Evolutionary conservation across 148 eudicot genomes (phyloP).

Genomic region (Fagopyrum homotropicum): DNA sequence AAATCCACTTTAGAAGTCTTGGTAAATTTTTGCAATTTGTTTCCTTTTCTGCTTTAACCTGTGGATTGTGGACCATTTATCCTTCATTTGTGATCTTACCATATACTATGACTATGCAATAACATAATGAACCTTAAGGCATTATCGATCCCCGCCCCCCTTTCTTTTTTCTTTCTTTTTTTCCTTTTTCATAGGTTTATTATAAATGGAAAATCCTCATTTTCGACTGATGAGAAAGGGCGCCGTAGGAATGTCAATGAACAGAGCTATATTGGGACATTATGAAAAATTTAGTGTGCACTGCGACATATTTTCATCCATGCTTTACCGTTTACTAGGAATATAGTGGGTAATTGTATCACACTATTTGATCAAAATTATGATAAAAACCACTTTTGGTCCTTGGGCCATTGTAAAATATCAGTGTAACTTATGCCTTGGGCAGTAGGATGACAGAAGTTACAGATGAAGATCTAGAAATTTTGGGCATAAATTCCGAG

Average conservation of each 20-base stretch:
- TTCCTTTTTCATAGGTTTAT: not conserved
- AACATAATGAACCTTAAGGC: not conserved
- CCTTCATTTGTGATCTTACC: not conserved
- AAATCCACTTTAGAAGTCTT: not conserved
- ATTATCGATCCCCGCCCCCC: not conserved
- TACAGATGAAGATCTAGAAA: no score
- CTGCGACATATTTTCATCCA: not conserved
- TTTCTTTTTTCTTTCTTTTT: no score
- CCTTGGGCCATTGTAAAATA: not conserved
- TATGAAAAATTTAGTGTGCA: not conserved
- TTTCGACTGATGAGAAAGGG: conserved; percentile 1
- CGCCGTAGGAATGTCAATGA: not conserved
- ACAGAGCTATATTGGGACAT: not conserved
- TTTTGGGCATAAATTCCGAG: no score
- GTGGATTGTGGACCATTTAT: not conserved
- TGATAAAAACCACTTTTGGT: not conserved
- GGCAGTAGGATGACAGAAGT: no score
- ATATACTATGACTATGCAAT: not conserved
- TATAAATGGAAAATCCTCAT: not conserved
- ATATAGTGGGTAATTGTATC: not conserved
- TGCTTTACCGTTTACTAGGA: not conserved
- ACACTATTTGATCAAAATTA: not conserved
- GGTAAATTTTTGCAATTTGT: not conserved
- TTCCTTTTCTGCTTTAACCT: not conserved
- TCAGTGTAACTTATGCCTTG: not conserved